Base-by-base conservation (phyloP, 805 yeast species). In the Yarrowia divulgata region DNA sequence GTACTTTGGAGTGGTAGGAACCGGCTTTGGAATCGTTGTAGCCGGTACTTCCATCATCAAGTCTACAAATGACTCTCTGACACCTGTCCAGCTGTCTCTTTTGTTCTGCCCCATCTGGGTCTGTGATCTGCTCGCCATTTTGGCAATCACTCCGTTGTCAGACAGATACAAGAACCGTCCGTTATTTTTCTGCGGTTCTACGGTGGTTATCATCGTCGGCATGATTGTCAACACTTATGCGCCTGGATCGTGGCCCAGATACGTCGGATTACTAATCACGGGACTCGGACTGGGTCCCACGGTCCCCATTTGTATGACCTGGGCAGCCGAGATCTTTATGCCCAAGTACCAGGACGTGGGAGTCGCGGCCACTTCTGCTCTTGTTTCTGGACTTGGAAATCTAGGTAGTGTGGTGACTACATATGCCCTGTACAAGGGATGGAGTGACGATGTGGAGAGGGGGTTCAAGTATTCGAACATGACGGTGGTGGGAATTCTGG, bases 1-100 rank as follows among this genome's bases (percentile, higher is more conserved):
- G 97, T 91, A 91, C 79, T 92, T 91, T 76, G 97, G 97, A 19
- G 97, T 90, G 23, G 97, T 91, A 34, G 97, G 97, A 58, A 87
- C 91, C n/a, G 97, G 97, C 0, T 88, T 84, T 74, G 97, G 97
- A 40, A 80, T 91, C 62, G 93, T 93, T 40, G 94, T 89, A 23
- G 91, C 89, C 78, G 97, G 93, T 6, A 88, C 97, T 3, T 87
- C 94, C 9, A 85, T 91, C 73, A 88, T 91, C 73, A 78, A 82
- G 63, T 84, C 85, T 5, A 87, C 88, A 72, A 87, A 90, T 75
- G 88, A 94, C 1, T 72, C 75, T 8, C 81, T 90, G 72, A 78
- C 87, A 1, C 86, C 91, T 2, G 89, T 92, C 73, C 81, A 87
- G 70, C 86, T 92, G 34, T 89, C 94, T 1, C 82, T 91, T 55